phyloP scores from a whole-genome alignment of 148 eudicot species.

The Camellia sinensis region DNA sequence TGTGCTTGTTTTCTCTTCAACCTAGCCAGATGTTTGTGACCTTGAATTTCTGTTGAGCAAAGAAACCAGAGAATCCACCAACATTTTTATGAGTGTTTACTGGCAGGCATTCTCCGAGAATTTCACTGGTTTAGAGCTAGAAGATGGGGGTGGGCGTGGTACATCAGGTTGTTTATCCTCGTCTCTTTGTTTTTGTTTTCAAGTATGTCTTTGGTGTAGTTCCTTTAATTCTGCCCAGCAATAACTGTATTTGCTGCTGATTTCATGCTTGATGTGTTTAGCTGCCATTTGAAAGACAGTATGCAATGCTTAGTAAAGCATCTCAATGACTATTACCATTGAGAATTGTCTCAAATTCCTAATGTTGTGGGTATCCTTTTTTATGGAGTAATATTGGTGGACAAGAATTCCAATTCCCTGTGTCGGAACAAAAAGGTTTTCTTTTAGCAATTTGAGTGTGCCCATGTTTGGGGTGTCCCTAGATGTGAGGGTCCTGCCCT shows the following conservation, averaged over 20 bases:
- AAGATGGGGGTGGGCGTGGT: constrained; percentile 99
- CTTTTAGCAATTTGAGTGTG: no score
- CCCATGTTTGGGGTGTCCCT: no score
- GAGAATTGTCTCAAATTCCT: no score
- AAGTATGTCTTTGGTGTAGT: neutral
- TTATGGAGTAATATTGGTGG: no score
- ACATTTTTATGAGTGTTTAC: neutral
- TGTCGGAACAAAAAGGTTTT: no score
- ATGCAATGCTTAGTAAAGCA: no score
- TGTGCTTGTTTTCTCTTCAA: neutral
- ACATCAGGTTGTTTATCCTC: constrained; percentile 75
- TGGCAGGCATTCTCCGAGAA: constrained; percentile 88
- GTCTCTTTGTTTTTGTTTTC: neutral
- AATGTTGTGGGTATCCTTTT: no score
- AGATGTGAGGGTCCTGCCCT: no score
- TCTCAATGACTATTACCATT: neutral
- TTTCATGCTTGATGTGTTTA: neutral
- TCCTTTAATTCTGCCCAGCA: neutral
- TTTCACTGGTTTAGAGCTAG: constrained; percentile 96
- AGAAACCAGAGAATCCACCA: neutral
- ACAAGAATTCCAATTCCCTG: no score
- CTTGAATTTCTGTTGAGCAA: neutral
- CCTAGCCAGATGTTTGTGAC: neutral
- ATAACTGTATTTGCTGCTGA: neutral
- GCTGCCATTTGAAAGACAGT: no score